Evolutionary conservation across 2,329 filamentous ascomycete species (phyloP).

Genomic region (Arachnopeziza araneosa): DNA sequence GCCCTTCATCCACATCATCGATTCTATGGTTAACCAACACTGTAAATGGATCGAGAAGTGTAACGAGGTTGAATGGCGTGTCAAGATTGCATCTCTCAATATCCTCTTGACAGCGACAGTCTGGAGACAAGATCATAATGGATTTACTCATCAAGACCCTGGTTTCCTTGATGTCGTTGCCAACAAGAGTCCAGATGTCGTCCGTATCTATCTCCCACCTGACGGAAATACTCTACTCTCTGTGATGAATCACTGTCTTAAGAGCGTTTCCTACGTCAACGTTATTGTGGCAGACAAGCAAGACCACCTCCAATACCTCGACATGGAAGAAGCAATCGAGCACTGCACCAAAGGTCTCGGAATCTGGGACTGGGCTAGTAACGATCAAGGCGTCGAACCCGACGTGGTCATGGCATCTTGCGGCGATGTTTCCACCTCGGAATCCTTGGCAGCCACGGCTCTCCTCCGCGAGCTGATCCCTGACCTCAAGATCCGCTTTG

Average conservation of each 20-base stretch:
- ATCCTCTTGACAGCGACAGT: slow-evolving; percentile 74
- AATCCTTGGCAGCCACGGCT: slow-evolving; percentile 69
- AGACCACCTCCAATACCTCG: slow-evolving; percentile 69
- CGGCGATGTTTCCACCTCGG: slow-evolving; percentile 69
- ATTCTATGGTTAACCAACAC: slow-evolving; percentile 82
- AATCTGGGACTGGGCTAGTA: slow-evolving; percentile 73
- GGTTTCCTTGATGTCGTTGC: slow-evolving; percentile 74
- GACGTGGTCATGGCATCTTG: slow-evolving; percentile 73
- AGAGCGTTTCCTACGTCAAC: slow-evolving; percentile 73
- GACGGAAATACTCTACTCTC: slow-evolving; percentile 75
- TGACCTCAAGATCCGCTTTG: slow-evolving; percentile 68
- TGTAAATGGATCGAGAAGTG: slow-evolving; percentile 84
- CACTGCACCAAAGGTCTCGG: slow-evolving; percentile 76
- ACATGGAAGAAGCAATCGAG: slow-evolving; percentile 64
- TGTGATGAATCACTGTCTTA: slow-evolving; percentile 70
- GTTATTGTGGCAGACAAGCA: slow-evolving; percentile 78
- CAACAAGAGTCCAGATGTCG: slow-evolving; percentile 75
- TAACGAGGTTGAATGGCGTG: slow-evolving; percentile 72
- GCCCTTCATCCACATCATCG: slow-evolving; percentile 77
- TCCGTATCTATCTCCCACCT: slow-evolving; percentile 74
- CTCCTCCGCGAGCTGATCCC: slow-evolving; percentile 67
- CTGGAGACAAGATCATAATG: slow-evolving; percentile 80
- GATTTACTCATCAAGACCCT: slow-evolving; percentile 76
- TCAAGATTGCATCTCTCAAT: slow-evolving; percentile 68
- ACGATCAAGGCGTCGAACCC: slow-evolving; percentile 61